Percentiles rank a stretch among this genome's conserved stretches.
phyloP scores from a whole-genome alignment of 2,329 filamentous ascomycete genomes.

The Aspergillus ibericus region DNA sequence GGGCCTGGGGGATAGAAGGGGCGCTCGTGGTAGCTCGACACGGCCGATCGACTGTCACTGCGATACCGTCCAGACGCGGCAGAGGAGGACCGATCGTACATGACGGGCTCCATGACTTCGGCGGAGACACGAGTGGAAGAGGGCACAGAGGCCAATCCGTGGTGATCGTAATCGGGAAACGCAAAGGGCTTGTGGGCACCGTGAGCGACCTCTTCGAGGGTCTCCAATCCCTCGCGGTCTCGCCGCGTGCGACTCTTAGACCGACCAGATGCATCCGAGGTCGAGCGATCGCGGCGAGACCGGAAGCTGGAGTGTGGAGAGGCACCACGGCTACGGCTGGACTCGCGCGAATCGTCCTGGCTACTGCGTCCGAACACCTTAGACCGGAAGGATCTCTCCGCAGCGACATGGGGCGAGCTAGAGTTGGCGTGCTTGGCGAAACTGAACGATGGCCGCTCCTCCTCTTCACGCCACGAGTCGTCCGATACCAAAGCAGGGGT shows the following conservation, averaged over 20 bases:
- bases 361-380: conserved; percentile 31
- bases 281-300: conserved; percentile 53
- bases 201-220: conserved; percentile 49
- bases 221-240: conserved; percentile 56
- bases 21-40: conserved; percentile 37
- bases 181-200: conserved; percentile 29
- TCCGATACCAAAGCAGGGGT: conserved; percentile 37
- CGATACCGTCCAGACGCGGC: conserved; percentile 41
- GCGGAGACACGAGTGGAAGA: conserved; percentile 40
- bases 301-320: conserved; percentile 42
- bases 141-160: conserved; percentile 29
- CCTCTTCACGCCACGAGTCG: conserved; percentile 41
- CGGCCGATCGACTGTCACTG: conserved; percentile 39
- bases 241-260: conserved; percentile 56
- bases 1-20: conserved; percentile 31
- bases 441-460: conserved; percentile 31
- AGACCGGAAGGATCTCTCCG: conserved; percentile 30
- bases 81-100: conserved; percentile 40
- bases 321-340: conserved; percentile 34
- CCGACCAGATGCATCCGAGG: conserved; percentile 54
- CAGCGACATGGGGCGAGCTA: conserved; percentile 38
- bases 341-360: conserved; percentile 37
- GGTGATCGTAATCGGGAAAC: conserved; percentile 26
- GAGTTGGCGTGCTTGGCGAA: conserved; percentile 39
- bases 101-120: conserved; percentile 30